Conservation (phyloP, 352 stramenopile genomes). For the Globisporangium camurandrum region DNA sequence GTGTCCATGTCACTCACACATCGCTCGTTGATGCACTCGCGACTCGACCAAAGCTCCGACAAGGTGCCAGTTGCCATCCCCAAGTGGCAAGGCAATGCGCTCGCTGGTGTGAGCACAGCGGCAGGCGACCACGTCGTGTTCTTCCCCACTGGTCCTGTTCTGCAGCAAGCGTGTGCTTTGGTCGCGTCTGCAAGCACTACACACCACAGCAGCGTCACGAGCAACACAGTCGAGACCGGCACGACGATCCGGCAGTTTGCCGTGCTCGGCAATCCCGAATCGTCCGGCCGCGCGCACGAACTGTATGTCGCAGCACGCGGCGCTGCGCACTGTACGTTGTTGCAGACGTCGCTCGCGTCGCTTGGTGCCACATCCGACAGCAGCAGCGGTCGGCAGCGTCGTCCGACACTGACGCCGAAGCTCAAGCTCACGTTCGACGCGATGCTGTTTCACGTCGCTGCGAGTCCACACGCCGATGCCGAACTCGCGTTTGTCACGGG, state of each 20-base stretch:
- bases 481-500: conserved; percentile 47
- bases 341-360: too few relatives aligned
- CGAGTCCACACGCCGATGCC: conserved; percentile 53
- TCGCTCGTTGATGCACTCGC: not conserved
- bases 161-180: conserved; percentile 57
- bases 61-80: conserved; percentile 20
- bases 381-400: too few relatives aligned
- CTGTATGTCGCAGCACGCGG: conserved; percentile 38
- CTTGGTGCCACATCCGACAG: too few relatives aligned
- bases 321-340: conserved; percentile 29
- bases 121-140: conserved; percentile 47
- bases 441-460: conserved; percentile 51
- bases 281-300: conserved; percentile 20
- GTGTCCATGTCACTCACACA: not conserved
- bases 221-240: conserved; percentile 46
- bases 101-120: conserved; percentile 26
- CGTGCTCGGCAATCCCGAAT: conserved; percentile 37
- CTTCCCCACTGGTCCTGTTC: conserved; percentile 51
- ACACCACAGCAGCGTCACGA: conserved; percentile 13
- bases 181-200: conserved; percentile 18
- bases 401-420: conserved; percentile 22
- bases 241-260: conserved; percentile 50
- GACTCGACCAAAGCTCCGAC: conserved; percentile 14
- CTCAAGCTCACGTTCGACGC: conserved; percentile 42
- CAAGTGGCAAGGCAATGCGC: conserved; percentile 61